Evolutionary conservation across 2,329 filamentous ascomycete species (phyloP).

Genomic region (Fonsecaea pugnacius): DNA sequence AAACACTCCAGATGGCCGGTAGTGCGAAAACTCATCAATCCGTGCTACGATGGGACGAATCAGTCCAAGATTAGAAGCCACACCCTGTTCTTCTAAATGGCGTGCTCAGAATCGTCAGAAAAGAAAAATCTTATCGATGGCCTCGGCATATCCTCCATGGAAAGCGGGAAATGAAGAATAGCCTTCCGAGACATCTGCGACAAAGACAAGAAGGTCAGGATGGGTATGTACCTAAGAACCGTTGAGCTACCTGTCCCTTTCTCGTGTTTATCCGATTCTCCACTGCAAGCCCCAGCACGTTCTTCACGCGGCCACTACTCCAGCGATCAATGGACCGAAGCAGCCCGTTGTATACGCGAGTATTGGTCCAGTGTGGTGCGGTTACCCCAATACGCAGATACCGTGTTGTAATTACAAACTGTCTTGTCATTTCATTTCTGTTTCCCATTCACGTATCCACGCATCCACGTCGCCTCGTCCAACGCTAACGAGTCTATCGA

Average conservation of each 20-base stretch:
- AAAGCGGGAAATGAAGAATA: not conserved
- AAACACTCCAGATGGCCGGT: not conserved
- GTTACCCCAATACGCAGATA: not conserved
- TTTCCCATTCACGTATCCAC: not conserved
- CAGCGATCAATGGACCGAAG: not conserved
- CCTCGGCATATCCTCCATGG: not conserved
- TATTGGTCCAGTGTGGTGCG: not conserved
- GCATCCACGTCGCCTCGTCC: not conserved
- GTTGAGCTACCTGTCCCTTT: not conserved
- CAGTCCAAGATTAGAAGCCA: not conserved
- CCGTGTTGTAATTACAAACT: conserved; percentile 4
- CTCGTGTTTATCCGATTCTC: not conserved
- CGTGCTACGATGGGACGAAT: not conserved
- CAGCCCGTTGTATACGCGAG: not conserved
- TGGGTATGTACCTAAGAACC: not conserved
- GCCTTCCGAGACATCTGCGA: not conserved
- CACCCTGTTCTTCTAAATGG: not conserved
- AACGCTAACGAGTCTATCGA: conserved; percentile 7
- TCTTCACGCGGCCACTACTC: not conserved
- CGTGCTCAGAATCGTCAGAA: not conserved
- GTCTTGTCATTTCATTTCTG: conserved; percentile 14
- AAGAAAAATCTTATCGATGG: not conserved
- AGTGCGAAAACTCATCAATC: not conserved
- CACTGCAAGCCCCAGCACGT: not conserved
- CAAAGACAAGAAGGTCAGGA: not conserved